A percentile compares a stretch with the other conserved stretches of the same genome.
Conservation (phyloP, 1,284 basidiomycete species). For the Cryptococcus floricola region DNA sequence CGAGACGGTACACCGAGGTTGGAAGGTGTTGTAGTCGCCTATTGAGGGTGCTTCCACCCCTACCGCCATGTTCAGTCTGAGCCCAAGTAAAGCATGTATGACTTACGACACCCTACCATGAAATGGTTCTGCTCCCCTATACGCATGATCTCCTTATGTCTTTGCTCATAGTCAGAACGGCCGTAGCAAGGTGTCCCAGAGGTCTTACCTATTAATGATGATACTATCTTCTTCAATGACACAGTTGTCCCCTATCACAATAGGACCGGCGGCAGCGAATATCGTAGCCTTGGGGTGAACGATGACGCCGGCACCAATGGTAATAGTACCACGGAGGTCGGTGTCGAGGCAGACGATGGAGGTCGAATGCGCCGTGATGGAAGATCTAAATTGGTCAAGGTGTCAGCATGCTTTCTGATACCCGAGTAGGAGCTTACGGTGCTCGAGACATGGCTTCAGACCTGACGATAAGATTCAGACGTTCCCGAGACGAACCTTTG, state of each 20-base stretch:
- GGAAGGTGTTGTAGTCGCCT: slow-evolving; percentile 79
- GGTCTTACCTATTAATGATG: slow-evolving; percentile 62
- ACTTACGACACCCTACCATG: slow-evolving; percentile 82
- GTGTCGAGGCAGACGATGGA: slow-evolving; percentile 82
- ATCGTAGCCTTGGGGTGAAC: slow-evolving; percentile 93
- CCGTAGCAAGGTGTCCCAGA: neutral
- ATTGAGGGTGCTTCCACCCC: slow-evolving; percentile 79
- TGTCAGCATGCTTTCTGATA: too few relatives aligned
- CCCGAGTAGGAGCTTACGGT: neutral
- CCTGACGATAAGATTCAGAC: neutral
- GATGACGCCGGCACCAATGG: slow-evolving; percentile 78
- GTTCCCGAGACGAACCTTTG: neutral
- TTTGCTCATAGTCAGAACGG: neutral
- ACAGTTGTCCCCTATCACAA: slow-evolving; percentile 79
- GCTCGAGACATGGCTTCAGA: neutral
- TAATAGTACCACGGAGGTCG: slow-evolving; percentile 83
- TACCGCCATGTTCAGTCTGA: slow-evolving; percentile 36
- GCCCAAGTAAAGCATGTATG: slow-evolving; percentile 2
- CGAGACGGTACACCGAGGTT: slow-evolving; percentile 71
- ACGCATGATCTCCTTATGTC: neutral
- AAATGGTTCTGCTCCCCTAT: slow-evolving; percentile 92
- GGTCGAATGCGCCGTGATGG: slow-evolving; percentile 66
- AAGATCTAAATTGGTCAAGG: neutral
- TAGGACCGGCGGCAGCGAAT: slow-evolving; percentile 78
- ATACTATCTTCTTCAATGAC: slow-evolving; percentile 88